Evolutionary conservation across 768 basidiomycete species (phyloP).

Genomic region (Mycena olivaceomarginata): DNA sequence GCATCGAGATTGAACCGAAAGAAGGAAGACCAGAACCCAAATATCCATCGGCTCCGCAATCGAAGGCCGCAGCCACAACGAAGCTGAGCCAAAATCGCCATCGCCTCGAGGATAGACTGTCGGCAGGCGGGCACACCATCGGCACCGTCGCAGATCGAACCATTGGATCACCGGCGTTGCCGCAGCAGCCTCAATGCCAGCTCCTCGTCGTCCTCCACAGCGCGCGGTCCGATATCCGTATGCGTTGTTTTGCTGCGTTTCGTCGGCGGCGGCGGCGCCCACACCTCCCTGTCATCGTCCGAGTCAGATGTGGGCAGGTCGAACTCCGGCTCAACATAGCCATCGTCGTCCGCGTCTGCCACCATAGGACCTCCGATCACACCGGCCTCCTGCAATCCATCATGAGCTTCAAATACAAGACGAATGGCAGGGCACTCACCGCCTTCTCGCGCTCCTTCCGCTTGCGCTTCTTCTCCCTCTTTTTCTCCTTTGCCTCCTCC

Average conservation of each 20-base stretch:
- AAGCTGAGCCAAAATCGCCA: too few species aligned
- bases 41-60: too few species aligned
- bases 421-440: constrained; percentile 54
- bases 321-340: constrained; percentile 85
- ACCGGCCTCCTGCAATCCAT: constrained; percentile 48
- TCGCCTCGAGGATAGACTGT: too few species aligned
- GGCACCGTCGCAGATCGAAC: too few species aligned
- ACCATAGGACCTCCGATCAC: constrained; percentile 61
- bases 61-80: too few species aligned
- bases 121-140: too few species aligned
- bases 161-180: neutral
- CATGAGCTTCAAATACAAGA: constrained; percentile 23
- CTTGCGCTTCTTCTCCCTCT: constrained; percentile 94
- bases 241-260: constrained; percentile 49
- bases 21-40: too few species aligned
- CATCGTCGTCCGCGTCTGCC: constrained; percentile 58
- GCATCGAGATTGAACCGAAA: too few species aligned
- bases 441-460: constrained; percentile 85
- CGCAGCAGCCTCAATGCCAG: constrained; percentile 2
- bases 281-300: constrained; percentile 59
- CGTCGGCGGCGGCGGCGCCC: constrained; percentile 51
- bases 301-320: constrained; percentile 64
- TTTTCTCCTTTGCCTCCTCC: constrained; percentile 90
- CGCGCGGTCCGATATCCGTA: neutral
- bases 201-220: neutral